A percentile compares a stretch with the other conserved stretches of the same genome.
Conservation (phyloP, 371 early-diverging fungal species). For the Mucor piriformis region DNA sequence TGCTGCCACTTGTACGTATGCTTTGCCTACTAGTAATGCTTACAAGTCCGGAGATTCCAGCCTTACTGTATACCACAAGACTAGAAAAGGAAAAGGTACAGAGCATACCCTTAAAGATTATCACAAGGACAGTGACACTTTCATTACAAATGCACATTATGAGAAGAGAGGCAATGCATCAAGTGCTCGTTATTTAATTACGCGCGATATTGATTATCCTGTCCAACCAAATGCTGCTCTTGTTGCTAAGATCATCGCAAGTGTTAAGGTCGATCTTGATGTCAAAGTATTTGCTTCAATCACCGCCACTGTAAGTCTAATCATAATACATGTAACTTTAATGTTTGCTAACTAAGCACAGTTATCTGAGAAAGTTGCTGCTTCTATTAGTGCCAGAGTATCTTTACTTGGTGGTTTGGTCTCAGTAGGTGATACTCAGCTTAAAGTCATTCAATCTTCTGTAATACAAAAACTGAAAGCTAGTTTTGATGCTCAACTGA, state of each 20-base stretch:
- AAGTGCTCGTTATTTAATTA: not conserved
- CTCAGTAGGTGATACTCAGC: conserved; percentile 14
- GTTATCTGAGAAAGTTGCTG: conserved; percentile 13
- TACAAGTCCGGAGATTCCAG: too few species aligned
- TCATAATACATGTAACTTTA: not conserved
- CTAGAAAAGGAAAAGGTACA: not conserved
- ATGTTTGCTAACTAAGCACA: not conserved
- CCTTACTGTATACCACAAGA: too few species aligned
- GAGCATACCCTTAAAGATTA: too few species aligned
- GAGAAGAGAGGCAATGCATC: too few species aligned
- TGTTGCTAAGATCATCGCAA: conserved; percentile 18
- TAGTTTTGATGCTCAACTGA: conserved; percentile 7
- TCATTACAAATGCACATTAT: not conserved
- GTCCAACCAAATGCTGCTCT: conserved; percentile 15
- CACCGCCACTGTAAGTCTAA: conserved; percentile 26
- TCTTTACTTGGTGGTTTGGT: conserved; percentile 24
- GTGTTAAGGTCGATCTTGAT: conserved; percentile 15
- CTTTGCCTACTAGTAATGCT: conserved; percentile 9
- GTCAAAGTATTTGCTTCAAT: conserved; percentile 16
- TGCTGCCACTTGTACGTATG: not conserved
- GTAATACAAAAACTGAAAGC: conserved; percentile 29
- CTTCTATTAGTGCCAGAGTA: conserved; percentile 20
- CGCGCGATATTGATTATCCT: conserved; percentile 11
- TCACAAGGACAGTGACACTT: too few species aligned
- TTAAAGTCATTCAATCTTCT: conserved; percentile 24